Percentiles rank a stretch among this genome's conserved stretches.
Conservation (phyloP, 257 asterid species). For the Primulina eburnea region DNA sequence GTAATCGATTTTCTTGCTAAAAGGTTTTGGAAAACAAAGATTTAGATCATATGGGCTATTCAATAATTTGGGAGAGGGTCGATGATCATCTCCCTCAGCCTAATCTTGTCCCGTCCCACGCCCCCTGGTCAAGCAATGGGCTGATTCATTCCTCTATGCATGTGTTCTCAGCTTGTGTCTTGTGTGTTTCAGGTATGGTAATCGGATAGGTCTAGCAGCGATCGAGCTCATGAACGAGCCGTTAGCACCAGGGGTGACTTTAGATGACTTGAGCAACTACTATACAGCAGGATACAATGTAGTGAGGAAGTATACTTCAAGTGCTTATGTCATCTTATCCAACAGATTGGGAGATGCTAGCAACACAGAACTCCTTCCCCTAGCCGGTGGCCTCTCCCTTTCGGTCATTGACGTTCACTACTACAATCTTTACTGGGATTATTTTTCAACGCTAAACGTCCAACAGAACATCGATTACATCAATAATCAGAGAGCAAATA, state of each 20-base stretch:
- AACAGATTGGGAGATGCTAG: constrained; percentile 15
- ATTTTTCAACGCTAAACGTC: background rate
- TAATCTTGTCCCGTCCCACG: no score
- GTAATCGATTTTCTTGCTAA: constrained; percentile 21
- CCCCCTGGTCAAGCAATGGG: no score
- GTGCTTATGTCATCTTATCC: constrained; percentile 21
- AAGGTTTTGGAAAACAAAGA: background rate
- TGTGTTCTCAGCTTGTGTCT: no score
- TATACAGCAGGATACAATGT: constrained; percentile 20
- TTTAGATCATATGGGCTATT: no score
- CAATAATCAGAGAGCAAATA: constrained; percentile 2
- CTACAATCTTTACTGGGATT: constrained; percentile 12
- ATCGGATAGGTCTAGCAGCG: constrained; percentile 14
- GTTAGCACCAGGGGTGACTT: constrained; percentile 11
- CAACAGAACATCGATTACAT: constrained; percentile 19
- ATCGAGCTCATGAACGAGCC: constrained; percentile 22
- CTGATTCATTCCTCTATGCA: no score
- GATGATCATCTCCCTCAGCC: no score
- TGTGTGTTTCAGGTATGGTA: constrained; percentile 8
- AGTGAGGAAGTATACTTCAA: constrained; percentile 19
- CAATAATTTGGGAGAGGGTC: no score
- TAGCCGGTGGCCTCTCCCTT: background rate
- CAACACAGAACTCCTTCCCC: constrained; percentile 19
- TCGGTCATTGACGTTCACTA: constrained; percentile 23
- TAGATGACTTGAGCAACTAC: constrained; percentile 15